Evolutionary conservation across 768 basidiomycete genomes (phyloP), one percentile per base, ranked within the genome.

Genomic region (Leccinum boreale): DNA sequence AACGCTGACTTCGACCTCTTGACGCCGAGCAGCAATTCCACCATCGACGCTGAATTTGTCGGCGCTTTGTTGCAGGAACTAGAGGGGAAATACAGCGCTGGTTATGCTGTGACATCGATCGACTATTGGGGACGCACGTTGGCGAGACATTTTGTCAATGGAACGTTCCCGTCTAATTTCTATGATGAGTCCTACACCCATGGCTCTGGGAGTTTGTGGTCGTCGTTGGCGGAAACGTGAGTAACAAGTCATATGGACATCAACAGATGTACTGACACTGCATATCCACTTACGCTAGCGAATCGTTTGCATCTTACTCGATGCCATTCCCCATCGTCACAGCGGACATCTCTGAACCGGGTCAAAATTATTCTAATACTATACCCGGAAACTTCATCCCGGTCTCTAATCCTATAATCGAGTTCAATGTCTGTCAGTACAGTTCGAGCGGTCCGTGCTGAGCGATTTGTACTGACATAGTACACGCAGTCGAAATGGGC

Each of bases 281-380:
- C n/a, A n/a, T n/a, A n/a, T n/a, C n/a, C n/a, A n/a, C n/a, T n/a
- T n/a, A n/a, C n/a, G n/a, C n/a, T n/a, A 77, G 75, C 0, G 60
- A 70, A n/a, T 63, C 71, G 0, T 79, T 80, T 56, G 53, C 59
- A 8, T 62, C 71, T 19, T 58, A 74, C 35, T 14, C 58, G 10
- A 73, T 76, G n/a, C 79, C 79, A 0, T 73, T 79, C 57, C 79
- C 78, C 1, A 72, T 80, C 24, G 57, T 78, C 2, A 68, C n/a
- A n/a, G n/a, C n/a, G n/a, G 62, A 73, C 58, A 55, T 70, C 23
- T 53, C 42, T 26, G 68, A 68, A 10, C 56, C 68, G 3, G 56
- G 59, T 51, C 66, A 73, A 50, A 71, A 73, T 23, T 53, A 55
- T 1, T 67, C 68, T 4, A 56, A 66, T 12, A 57, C 56, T 6